A percentile compares a stretch with the other conserved stretches of the same genome.
These are phyloP conservation scores for Lycium barbarum DNA, from an alignment of 257 asterid species.

Conservation along the genomic window DNA sequence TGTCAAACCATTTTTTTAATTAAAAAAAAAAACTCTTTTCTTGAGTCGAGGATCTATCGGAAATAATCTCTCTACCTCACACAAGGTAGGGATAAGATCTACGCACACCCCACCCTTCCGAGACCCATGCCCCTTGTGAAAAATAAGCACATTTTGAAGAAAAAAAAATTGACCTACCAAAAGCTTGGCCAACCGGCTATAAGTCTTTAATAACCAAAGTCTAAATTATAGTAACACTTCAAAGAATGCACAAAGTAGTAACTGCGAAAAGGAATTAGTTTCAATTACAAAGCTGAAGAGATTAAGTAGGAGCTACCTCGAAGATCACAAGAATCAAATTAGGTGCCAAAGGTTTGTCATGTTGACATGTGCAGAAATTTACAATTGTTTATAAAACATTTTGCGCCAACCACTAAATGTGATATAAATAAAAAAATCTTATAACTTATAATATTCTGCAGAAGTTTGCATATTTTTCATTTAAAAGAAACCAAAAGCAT, in stretches of 20 bases:
- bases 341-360: constrained; percentile 2
- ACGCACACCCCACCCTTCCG: too few relatives aligned
- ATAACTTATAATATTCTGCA: background rate
- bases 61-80: too few relatives aligned
- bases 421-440: background rate
- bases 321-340: constrained; percentile 24
- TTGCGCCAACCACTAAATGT: background rate
- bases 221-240: background rate
- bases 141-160: too few relatives aligned
- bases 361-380: constrained; percentile 3
- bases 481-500: background rate
- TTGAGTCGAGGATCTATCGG: too few relatives aligned
- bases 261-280: background rate
- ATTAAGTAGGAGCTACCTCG: background rate
- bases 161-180: too few relatives aligned
- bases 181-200: too few relatives aligned
- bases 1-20: too few relatives aligned
- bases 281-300: too few relatives aligned
- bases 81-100: too few relatives aligned
- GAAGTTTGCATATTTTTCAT: background rate
- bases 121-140: too few relatives aligned
- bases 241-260: background rate
- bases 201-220: background rate
- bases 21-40: too few relatives aligned
- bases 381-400: background rate